Evolutionary conservation across 2,329 filamentous ascomycete genomes (phyloP).

Genomic region (Paecilomyces niveus): DNA sequence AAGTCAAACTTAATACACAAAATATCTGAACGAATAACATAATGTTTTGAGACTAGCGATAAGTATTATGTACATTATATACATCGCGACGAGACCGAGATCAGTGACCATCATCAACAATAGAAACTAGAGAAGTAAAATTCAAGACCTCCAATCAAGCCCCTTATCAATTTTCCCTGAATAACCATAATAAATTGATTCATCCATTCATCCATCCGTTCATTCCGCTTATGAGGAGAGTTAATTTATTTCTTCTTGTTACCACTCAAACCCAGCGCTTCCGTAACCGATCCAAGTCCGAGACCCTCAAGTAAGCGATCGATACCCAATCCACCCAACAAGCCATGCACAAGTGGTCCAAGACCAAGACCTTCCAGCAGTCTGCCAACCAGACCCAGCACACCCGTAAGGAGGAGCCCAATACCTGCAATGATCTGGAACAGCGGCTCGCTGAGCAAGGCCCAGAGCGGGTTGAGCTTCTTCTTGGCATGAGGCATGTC

Average conservation of each 20-base stretch:
- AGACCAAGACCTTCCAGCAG: conserved; percentile 75
- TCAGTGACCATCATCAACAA: no score
- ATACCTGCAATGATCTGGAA: conserved; percentile 91
- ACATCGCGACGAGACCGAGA: no score
- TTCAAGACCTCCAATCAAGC: no score
- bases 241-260: conserved; percentile 41
- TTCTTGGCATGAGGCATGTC: conserved; percentile 94
- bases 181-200: background rate
- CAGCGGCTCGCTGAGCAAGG: conserved; percentile 63
- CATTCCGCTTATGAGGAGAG: background rate
- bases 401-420: conserved; percentile 72
- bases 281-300: conserved; percentile 44
- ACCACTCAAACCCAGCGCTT: conserved; percentile 32
- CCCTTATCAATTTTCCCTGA: background rate
- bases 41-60: no score
- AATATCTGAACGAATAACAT: no score
- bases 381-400: conserved; percentile 75
- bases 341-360: conserved; percentile 69
- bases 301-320: conserved; percentile 44
- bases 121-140: no score
- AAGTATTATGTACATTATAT: no score
- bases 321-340: conserved; percentile 67
- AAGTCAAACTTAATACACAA: no score
- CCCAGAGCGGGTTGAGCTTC: conserved; percentile 87
- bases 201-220: background rate